A percentile compares a stretch with the other conserved stretches of the same genome.
phyloP scores from a whole-genome alignment of 129 eudicot species.

The Flaveria linearis region DNA sequence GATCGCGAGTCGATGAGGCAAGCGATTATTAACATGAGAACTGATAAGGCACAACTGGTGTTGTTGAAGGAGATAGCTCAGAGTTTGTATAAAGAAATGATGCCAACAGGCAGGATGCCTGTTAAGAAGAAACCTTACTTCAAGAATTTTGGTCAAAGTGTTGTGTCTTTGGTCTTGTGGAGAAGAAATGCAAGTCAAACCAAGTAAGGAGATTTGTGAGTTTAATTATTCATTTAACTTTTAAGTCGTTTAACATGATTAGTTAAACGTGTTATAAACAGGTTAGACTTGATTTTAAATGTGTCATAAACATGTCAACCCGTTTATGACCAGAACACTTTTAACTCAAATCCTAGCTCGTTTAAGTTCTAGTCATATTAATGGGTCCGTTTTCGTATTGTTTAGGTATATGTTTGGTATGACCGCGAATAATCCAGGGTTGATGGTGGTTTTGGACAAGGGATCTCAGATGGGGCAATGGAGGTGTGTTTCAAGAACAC shows the following conservation, averaged over 20 bases:
- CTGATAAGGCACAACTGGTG: constrained; percentile 85
- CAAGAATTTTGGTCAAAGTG: constrained; percentile 46
- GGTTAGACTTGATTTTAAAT: too few species aligned
- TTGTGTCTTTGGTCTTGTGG: constrained; percentile 63
- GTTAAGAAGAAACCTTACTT: constrained; percentile 42
- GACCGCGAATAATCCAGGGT: constrained; percentile 55
- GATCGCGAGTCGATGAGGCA: constrained; percentile 93
- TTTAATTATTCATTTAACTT: background rate
- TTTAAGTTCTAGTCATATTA: too few species aligned
- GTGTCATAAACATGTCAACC: background rate
- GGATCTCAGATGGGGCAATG: constrained; percentile 60
- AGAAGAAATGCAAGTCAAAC: constrained; percentile 55
- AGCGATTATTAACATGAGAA: constrained; percentile 71
- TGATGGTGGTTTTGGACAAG: constrained; percentile 62
- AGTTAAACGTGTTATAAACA: too few species aligned
- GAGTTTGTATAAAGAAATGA: constrained; percentile 64
- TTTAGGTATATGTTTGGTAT: constrained; percentile 67
- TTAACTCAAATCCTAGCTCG: too few species aligned
- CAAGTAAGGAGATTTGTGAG: constrained; percentile 51
- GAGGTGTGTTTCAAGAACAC: constrained; percentile 60
- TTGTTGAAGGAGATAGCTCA: constrained; percentile 80
- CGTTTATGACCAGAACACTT: too few species aligned
- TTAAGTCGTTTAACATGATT: too few species aligned
- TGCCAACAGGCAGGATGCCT: constrained; percentile 45
- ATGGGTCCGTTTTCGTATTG: background rate